phyloP scores from a whole-genome alignment of 345 rosid species.

The Cardamine resedifolia region DNA sequence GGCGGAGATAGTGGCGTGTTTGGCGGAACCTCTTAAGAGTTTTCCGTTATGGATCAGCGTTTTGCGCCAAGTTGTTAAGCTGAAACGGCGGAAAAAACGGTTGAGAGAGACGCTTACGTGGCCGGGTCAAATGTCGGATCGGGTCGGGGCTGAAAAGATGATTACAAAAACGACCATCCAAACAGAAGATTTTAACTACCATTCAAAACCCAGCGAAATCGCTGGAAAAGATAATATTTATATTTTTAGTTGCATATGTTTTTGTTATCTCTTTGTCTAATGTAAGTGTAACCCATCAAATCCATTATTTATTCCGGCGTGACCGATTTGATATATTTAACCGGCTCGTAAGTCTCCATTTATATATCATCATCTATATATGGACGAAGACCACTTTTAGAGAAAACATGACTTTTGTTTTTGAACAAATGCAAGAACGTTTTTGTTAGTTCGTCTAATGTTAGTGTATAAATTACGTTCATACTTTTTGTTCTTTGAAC shows the following conservation, averaged over 20 bases:
- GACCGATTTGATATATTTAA: not conserved
- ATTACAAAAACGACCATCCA: slow-evolving; percentile 11
- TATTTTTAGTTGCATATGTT: not conserved
- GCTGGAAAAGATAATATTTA: not conserved
- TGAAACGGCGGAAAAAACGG: slow-evolving; percentile 41
- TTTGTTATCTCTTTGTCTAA: not conserved
- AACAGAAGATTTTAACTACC: not conserved
- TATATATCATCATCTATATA: no score
- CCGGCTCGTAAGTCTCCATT: not conserved
- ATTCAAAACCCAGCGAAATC: not conserved
- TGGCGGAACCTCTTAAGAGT: slow-evolving; percentile 41
- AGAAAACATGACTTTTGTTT: no score
- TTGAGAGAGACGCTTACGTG: slow-evolving; percentile 34
- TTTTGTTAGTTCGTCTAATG: no score
- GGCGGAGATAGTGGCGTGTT: slow-evolving; percentile 40
- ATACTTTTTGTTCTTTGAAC: not conserved
- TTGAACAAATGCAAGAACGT: no score
- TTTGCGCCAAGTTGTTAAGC: slow-evolving; percentile 37
- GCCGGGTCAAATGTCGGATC: slow-evolving; percentile 27
- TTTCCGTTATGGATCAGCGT: slow-evolving; percentile 44
- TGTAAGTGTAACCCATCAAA: not conserved
- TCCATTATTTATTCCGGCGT: not conserved
- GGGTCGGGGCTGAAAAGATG: not conserved
- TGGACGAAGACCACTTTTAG: no score
- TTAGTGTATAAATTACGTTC: not conserved